Conservation (phyloP, 352 stramenopile genomes). For the Phytopythium aichiense region DNA sequence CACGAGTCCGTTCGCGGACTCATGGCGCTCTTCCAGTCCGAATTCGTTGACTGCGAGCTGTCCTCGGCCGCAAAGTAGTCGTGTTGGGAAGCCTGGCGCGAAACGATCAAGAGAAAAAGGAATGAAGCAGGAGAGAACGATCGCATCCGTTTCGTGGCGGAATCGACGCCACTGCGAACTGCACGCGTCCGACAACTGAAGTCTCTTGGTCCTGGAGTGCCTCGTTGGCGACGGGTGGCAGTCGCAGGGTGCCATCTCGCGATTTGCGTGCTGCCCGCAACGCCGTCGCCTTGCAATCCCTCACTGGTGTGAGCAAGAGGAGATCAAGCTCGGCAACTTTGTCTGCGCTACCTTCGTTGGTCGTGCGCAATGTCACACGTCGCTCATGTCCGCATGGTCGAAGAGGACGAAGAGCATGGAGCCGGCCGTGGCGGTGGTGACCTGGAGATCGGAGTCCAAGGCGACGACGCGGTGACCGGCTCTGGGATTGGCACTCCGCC, state of each 20-base stretch:
- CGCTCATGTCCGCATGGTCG: constrained; percentile 5
- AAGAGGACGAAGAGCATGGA: constrained; percentile 2
- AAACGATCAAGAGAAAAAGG: not conserved
- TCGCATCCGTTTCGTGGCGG: constrained; percentile 2
- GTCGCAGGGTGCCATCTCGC: not conserved
- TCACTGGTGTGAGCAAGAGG: not conserved
- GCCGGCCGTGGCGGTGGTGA: not conserved
- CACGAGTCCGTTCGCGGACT: not conserved
- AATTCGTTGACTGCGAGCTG: not conserved
- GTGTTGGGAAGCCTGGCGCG: not conserved
- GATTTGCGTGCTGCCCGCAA: not conserved
- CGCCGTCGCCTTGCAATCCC: not conserved
- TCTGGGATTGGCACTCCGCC: constrained; percentile 2
- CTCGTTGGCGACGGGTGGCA: not conserved
- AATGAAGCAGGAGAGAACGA: not conserved
- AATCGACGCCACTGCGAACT: not conserved
- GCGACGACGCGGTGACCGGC: constrained; percentile 1
- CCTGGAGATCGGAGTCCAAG: not conserved
- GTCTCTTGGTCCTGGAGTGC: not conserved
- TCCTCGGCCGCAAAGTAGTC: not conserved
- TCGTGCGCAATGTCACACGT: constrained; percentile 4
- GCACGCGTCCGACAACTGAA: not conserved
- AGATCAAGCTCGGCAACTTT: not conserved
- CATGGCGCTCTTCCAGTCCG: not conserved
- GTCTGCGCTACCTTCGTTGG: not conserved